These are phyloP conservation scores for Irpex sp. DNA, from an alignment of 1,284 basidiomycete genomes.

Conservation along the genomic window DNA sequence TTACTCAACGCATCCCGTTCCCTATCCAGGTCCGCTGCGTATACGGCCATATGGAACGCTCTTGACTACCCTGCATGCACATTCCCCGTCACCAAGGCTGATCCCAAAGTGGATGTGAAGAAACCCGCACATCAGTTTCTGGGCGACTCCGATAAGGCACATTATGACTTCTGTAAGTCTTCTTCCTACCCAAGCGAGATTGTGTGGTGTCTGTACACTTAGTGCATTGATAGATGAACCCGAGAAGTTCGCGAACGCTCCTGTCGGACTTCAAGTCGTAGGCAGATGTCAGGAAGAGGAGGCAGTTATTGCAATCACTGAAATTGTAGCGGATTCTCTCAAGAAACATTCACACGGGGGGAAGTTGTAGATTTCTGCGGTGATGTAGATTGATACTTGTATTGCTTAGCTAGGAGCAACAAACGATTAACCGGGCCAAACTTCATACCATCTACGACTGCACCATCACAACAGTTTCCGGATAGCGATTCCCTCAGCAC, in stretches of 20 bases:
- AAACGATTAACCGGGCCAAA: too few species aligned
- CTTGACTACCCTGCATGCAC: slow-evolving; percentile 43
- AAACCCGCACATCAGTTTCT: slow-evolving; percentile 30
- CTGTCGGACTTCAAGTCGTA: slow-evolving; percentile 48
- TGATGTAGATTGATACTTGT: too few species aligned
- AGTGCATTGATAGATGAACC: slow-evolving; percentile 36
- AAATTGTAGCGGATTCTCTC: slow-evolving; percentile 33
- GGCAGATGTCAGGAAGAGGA: slow-evolving; percentile 50
- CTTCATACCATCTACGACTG: background rate
- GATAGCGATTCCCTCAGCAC: too few species aligned
- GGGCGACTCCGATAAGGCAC: slow-evolving; percentile 34
- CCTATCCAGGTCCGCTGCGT: slow-evolving; percentile 18
- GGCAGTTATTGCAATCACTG: slow-evolving; percentile 41
- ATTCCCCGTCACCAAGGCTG: slow-evolving; percentile 42
- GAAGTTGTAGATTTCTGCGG: background rate
- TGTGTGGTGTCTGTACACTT: background rate
- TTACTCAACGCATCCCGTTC: background rate
- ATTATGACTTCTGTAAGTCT: slow-evolving; percentile 42
- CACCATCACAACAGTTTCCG: background rate
- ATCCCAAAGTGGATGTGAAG: slow-evolving; percentile 29
- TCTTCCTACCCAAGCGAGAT: background rate
- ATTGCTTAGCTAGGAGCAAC: too few species aligned
- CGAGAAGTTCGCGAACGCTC: slow-evolving; percentile 40
- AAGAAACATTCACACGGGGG: slow-evolving; percentile 8
- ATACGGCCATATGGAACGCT: slow-evolving; percentile 21